These are phyloP conservation scores for Kondoa malvinella DNA, from an alignment of 768 basidiomycete genomes.

Conservation along the genomic window DNA sequence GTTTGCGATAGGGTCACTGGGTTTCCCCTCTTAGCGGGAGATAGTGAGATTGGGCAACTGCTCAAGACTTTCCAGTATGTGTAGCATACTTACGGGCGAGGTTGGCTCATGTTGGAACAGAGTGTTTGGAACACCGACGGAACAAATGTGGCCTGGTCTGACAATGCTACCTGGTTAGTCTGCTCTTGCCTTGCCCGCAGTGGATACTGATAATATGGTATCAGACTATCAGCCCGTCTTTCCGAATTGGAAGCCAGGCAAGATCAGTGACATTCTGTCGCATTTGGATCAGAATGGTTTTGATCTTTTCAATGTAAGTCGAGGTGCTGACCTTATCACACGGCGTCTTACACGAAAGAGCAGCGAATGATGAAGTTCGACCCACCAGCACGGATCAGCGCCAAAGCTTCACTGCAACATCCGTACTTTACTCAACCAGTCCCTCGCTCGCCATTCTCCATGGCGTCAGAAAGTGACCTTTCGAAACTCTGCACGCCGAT, in stretches of 20 bases:
- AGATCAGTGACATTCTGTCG: not conserved
- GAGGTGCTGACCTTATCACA: not conserved
- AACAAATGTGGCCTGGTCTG: conserved; percentile 82
- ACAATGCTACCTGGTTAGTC: conserved; percentile 48
- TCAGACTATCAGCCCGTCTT: conserved; percentile 5
- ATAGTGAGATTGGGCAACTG: conserved; percentile 99
- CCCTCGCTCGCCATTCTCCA: too few species aligned
- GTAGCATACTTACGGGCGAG: not conserved
- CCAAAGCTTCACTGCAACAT: conserved; percentile 14
- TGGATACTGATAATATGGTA: not conserved
- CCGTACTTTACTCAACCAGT: too few species aligned
- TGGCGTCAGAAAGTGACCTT: too few species aligned
- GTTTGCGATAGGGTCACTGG: too few species aligned
- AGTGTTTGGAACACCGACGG: conserved; percentile 82
- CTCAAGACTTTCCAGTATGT: conserved; percentile 93
- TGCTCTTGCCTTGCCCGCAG: not conserved
- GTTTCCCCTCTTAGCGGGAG: conserved; percentile 60
- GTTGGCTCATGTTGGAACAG: conserved; percentile 35
- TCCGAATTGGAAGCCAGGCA: not conserved
- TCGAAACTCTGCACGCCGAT: too few species aligned
- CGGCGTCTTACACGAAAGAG: not conserved
- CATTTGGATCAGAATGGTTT: not conserved
- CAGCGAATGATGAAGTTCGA: conserved; percentile 20
- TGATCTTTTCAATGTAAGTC: not conserved
- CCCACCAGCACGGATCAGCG: conserved; percentile 15